Evolutionary conservation across 345 rosid genomes (phyloP).

Genomic region (Theobroma cacao): DNA sequence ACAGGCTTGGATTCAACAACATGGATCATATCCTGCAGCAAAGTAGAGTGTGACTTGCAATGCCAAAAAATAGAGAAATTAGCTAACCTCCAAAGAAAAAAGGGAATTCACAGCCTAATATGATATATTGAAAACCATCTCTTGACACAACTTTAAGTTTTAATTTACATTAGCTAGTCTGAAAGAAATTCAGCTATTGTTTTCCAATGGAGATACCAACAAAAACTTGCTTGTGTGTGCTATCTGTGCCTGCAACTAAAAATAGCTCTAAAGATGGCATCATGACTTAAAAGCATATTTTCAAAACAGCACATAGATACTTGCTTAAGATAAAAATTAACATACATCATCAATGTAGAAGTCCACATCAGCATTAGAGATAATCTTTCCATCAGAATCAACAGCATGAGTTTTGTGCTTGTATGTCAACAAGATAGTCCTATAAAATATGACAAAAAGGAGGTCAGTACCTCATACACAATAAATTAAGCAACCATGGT

Average conservation of each 20-base stretch:
- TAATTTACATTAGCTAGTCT: background rate
- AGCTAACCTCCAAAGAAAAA: background rate
- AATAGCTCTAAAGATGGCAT: background rate
- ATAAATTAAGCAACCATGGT: background rate
- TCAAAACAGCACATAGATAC: background rate
- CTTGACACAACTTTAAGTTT: background rate
- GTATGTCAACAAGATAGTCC: slow-evolving; percentile 90
- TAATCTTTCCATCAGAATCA: slow-evolving; percentile 71
- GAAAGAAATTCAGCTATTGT: background rate
- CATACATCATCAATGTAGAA: slow-evolving; percentile 87
- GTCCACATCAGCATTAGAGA: slow-evolving; percentile 88
- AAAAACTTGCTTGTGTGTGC: background rate
- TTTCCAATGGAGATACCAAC: background rate
- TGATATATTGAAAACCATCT: background rate
- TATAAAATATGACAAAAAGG: slow-evolving; percentile 24
- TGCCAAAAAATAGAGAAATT: background rate
- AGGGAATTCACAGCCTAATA: background rate
- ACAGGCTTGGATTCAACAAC: slow-evolving; percentile 74
- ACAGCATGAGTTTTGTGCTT: slow-evolving; percentile 98
- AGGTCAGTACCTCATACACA: background rate
- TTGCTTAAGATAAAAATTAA: background rate
- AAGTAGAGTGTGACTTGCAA: slow-evolving; percentile 3
- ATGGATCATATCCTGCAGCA: slow-evolving; percentile 78
- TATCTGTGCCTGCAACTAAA: background rate
- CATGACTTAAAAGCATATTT: background rate